These are phyloP conservation scores for Tephrocybe sp. DNA, from an alignment of 768 basidiomycete genomes.

Conservation along the genomic window DNA sequence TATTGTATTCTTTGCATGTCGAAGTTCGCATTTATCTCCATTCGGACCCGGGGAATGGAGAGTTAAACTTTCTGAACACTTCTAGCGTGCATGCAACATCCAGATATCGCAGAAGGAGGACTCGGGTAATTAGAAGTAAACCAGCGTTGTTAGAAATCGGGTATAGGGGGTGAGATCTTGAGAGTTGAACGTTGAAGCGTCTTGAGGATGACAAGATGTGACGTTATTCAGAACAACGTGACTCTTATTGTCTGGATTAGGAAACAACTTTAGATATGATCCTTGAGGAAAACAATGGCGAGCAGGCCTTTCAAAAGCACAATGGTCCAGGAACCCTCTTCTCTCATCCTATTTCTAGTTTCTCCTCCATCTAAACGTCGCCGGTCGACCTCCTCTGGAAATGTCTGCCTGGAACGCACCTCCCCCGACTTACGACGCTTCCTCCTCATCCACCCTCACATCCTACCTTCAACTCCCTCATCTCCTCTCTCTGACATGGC, in stretches of 20 bases:
- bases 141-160: too few relatives aligned
- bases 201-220: too few relatives aligned
- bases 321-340: constrained; percentile 14
- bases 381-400: constrained; percentile 45
- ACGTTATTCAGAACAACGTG: too few relatives aligned
- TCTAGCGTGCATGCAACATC: too few relatives aligned
- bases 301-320: constrained; percentile 16
- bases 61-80: too few relatives aligned
- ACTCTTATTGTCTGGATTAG: neutral
- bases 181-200: too few relatives aligned
- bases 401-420: constrained; percentile 39
- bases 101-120: too few relatives aligned
- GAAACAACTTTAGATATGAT: constrained; percentile 5
- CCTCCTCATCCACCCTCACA: constrained; percentile 50
- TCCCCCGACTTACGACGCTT: constrained; percentile 60
- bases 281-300: constrained; percentile 7
- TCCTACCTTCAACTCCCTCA: constrained; percentile 86
- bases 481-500: constrained; percentile 84
- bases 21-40: too few relatives aligned
- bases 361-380: constrained; percentile 35
- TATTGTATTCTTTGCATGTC: too few relatives aligned
- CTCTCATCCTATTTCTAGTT: constrained; percentile 15
- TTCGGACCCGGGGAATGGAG: too few relatives aligned
- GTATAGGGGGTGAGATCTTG: too few relatives aligned
- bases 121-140: too few relatives aligned